phyloP scores from a whole-genome alignment of 2,329 filamentous ascomycete genomes.

The Apiospora rasikravindrae region DNA sequence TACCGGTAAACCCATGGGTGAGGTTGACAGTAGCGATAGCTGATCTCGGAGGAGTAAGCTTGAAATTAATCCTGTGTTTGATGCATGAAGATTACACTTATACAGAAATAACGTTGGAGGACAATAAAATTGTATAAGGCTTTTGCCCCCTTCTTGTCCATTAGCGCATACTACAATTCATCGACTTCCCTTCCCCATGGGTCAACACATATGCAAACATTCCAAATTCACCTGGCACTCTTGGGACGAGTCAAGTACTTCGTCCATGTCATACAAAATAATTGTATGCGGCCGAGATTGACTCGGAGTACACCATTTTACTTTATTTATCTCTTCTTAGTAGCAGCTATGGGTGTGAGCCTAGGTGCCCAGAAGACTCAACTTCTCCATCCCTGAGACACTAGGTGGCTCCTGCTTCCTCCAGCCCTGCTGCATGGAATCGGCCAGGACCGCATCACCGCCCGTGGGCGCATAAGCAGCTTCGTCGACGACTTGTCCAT shows the following conservation, averaged over 20 bases:
- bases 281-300: not conserved
- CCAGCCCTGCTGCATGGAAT: conserved; percentile 53
- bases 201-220: not conserved
- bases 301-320: not conserved
- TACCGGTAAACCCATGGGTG: not conserved
- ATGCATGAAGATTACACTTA: not conserved
- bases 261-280: no score
- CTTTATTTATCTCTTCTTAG: not conserved
- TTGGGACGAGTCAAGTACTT: not conserved
- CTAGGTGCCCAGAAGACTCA: conserved; percentile 54
- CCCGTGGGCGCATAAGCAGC: conserved; percentile 43
- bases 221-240: no score
- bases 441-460: conserved; percentile 57
- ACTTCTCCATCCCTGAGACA: conserved; percentile 53
- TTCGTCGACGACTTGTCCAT: conserved; percentile 1
- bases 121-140: no score
- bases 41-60: not conserved
- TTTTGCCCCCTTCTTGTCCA: not conserved
- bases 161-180: not conserved
- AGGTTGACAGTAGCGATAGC: not conserved
- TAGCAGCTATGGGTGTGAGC: not conserved
- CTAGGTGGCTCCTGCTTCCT: conserved; percentile 54
- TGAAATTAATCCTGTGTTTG: not conserved
- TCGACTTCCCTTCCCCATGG: not conserved
- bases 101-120: no score